Evolutionary conservation across 2,329 filamentous ascomycete species (phyloP).

Genomic region (Cercospora canescens): DNA sequence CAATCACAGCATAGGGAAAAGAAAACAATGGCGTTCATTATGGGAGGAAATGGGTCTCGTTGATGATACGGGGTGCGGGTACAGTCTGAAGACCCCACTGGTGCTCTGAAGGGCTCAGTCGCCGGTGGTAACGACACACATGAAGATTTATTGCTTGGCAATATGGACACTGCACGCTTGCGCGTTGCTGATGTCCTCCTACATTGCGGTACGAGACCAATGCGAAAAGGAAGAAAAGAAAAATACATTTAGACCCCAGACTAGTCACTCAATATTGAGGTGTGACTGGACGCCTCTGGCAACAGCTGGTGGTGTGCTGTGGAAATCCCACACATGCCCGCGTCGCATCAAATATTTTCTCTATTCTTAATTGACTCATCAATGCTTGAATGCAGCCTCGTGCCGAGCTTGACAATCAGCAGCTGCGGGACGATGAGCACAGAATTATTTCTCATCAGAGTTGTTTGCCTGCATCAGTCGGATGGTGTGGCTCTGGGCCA

Average conservation of each 20-base stretch:
- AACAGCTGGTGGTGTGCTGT: neutral
- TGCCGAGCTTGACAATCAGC: too few species aligned
- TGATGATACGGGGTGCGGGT: neutral
- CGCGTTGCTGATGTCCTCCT: conserved; percentile 3
- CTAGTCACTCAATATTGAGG: neutral
- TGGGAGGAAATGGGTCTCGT: conserved; percentile 1
- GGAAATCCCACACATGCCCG: neutral
- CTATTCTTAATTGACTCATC: neutral
- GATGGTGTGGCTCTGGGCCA: too few species aligned
- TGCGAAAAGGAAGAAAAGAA: conserved; percentile 11
- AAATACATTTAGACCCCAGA: conserved; percentile 18
- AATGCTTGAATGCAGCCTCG: neutral
- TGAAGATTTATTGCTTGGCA: neutral
- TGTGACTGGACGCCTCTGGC: neutral
- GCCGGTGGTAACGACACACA: conserved; percentile 17
- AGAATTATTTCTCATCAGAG: too few species aligned
- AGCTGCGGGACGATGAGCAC: too few species aligned
- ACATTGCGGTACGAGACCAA: conserved; percentile 10
- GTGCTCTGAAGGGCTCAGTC: conserved; percentile 31
- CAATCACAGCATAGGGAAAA: conserved; percentile 7
- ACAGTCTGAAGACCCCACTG: conserved; percentile 15
- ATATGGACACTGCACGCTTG: neutral
- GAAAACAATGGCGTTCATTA: conserved; percentile 1
- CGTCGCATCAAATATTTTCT: neutral
- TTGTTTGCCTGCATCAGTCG: too few species aligned